phyloP scores from a whole-genome alignment of 305 asterid genomes.

The Plantago rigida region DNA sequence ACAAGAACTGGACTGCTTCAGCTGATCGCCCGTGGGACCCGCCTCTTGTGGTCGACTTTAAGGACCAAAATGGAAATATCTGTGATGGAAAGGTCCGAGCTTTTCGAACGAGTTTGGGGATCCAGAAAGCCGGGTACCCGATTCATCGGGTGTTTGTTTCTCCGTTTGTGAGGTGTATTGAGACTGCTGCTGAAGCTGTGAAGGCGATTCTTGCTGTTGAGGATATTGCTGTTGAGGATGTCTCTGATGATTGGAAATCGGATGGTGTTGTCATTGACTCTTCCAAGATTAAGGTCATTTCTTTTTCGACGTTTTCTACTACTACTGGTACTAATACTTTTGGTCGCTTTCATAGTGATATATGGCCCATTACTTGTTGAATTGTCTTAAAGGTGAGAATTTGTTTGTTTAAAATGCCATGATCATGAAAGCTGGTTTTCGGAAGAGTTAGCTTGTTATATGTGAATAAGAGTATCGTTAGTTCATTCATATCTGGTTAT shows the following conservation, averaged over 20 bases:
- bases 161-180: conserved; percentile 72
- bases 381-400: too few species aligned
- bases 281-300: conserved; percentile 57
- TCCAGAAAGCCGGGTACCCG: conserved; percentile 42
- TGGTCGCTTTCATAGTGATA: not conserved
- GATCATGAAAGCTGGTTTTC: too few species aligned
- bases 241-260: conserved; percentile 32
- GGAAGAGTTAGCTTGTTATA: too few species aligned
- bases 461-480: too few species aligned
- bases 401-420: too few species aligned
- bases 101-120: conserved; percentile 47
- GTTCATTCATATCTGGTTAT: too few species aligned
- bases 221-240: conserved; percentile 27
- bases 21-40: conserved; percentile 90
- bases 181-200: conserved; percentile 67
- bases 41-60: conserved; percentile 44
- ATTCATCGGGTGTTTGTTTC: conserved; percentile 75
- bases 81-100: conserved; percentile 52
- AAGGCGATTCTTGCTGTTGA: conserved; percentile 49
- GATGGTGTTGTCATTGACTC: conserved; percentile 53
- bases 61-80: too few species aligned
- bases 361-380: too few species aligned
- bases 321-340: not conserved
- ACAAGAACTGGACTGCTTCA: conserved; percentile 55
- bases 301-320: not conserved